Percentiles rank a stretch among this genome's conserved stretches.
Conservation (phyloP, 2,329 filamentous ascomycete genomes). For the Immersiporthe knoxdaviesiana region DNA sequence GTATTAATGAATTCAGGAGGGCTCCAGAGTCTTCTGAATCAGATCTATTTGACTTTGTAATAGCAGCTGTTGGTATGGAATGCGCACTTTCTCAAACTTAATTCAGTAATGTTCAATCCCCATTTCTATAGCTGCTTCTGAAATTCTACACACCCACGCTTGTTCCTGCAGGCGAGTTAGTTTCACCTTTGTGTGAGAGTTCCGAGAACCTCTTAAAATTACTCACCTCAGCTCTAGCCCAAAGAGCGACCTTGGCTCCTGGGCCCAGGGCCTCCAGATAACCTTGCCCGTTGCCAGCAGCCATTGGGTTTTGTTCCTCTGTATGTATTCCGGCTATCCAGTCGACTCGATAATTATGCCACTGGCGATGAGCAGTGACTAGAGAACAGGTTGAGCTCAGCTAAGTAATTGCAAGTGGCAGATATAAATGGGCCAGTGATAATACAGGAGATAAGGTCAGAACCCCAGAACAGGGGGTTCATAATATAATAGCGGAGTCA, state of each 20-base stretch:
- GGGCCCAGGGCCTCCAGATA: slow-evolving; percentile 4
- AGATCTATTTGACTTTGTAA: no score
- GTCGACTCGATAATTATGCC: slow-evolving; percentile 8
- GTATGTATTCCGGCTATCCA: background rate
- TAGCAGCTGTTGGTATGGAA: no score
- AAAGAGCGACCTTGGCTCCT: slow-evolving; percentile 12
- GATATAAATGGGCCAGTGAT: background rate
- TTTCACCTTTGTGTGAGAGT: no score
- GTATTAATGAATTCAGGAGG: no score
- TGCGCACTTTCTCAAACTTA: background rate
- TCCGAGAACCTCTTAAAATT: no score
- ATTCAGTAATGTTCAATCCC: slow-evolving; percentile 9
- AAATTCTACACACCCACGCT: background rate
- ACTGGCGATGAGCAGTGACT: background rate
- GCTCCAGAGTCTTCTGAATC: no score
- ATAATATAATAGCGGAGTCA: background rate
- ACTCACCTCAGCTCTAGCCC: slow-evolving; percentile 18
- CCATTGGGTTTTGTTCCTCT: background rate
- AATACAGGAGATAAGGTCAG: no score
- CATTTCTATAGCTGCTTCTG: slow-evolving; percentile 7
- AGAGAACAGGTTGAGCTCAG: background rate
- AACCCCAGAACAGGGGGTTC: no score
- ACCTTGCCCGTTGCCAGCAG: slow-evolving; percentile 9
- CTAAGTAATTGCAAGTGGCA: background rate
- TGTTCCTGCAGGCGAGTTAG: slow-evolving; percentile 1